phyloP scores from a whole-genome alignment of 164 flowering plant species.

The Protea cynaroides region DNA sequence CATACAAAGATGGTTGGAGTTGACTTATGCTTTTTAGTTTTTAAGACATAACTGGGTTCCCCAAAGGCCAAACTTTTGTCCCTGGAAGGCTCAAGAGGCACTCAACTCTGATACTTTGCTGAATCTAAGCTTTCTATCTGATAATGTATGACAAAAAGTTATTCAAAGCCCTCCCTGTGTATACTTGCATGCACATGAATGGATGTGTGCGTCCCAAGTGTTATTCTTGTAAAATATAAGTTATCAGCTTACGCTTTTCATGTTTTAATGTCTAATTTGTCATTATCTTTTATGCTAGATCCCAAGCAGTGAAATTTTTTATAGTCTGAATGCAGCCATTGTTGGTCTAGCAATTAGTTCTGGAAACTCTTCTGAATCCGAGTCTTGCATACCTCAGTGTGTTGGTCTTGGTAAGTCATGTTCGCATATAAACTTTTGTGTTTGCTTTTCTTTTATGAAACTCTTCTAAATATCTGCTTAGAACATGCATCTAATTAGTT shows the following conservation, averaged over 20 bases:
- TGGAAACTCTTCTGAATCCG: slow-evolving; percentile 30
- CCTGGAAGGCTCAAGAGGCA: too few relatives aligned
- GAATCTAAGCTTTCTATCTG: neutral
- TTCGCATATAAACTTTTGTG: neutral
- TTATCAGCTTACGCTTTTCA: neutral
- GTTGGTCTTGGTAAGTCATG: slow-evolving; percentile 75
- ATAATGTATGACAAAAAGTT: neutral
- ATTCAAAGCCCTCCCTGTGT: neutral
- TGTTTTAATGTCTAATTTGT: neutral
- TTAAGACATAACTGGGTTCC: neutral
- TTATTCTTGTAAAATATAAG: neutral
- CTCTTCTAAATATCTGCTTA: neutral
- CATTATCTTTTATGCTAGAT: slow-evolving; percentile 36
- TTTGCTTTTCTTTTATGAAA: neutral
- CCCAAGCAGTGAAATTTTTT: slow-evolving; percentile 54
- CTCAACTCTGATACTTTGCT: neutral
- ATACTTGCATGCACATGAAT: too few relatives aligned
- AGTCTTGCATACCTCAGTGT: slow-evolving; percentile 38
- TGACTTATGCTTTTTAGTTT: neutral
- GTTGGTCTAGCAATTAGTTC: slow-evolving; percentile 76
- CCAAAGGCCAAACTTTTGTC: neutral
- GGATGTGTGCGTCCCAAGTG: neutral
- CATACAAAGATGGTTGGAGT: too few relatives aligned
- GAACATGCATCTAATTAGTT: too few relatives aligned
- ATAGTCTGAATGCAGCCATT: slow-evolving; percentile 82